Evolutionary conservation across 2,329 filamentous ascomycete species (phyloP).

Genomic region (Colletotrichum nymphaeae): DNA sequence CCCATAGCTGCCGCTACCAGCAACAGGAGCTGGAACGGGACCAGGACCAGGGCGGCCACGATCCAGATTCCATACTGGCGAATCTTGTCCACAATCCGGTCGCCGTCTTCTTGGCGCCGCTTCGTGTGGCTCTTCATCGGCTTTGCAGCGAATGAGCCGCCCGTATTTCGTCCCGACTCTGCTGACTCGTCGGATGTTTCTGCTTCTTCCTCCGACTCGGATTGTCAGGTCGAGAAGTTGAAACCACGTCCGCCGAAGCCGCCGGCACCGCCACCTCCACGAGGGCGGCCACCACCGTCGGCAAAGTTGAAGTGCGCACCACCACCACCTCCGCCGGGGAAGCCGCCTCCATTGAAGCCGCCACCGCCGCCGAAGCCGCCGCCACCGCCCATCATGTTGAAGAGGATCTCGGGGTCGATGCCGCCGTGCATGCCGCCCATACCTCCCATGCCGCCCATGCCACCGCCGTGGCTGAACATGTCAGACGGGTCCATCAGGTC

Average conservation of each 20-base stretch:
- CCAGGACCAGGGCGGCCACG: conserved; percentile 58
- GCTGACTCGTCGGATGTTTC: conserved; percentile 46
- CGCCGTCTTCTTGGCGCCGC: conserved; percentile 47
- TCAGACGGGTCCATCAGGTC: conserved; percentile 90
- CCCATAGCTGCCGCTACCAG: conserved; percentile 49
- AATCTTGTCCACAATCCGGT: conserved; percentile 53
- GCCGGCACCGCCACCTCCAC: conserved; percentile 50
- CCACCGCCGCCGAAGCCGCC: conserved; percentile 63
- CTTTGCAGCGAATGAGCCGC: conserved; percentile 39
- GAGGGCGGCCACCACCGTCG: conserved; percentile 48
- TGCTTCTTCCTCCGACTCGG: conserved; percentile 49
- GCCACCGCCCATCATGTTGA: conserved; percentile 84
- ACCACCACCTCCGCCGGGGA: conserved; percentile 58
- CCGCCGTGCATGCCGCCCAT: conserved; percentile 66
- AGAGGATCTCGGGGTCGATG: conserved; percentile 82
- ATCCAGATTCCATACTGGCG: conserved; percentile 55
- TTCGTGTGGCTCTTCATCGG: conserved; percentile 44
- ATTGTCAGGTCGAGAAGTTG: conserved; percentile 61
- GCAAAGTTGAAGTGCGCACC: conserved; percentile 70
- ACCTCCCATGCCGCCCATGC: conserved; percentile 69
- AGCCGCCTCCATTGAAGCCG: conserved; percentile 62
- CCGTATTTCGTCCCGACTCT: conserved; percentile 40
- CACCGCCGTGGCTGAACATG: conserved; percentile 77
- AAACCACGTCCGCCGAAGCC: conserved; percentile 47
- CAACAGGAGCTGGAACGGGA: conserved; percentile 55